phyloP scores from a whole-genome alignment of 139 green algal species.

The Chlamydomonas incerta region DNA sequence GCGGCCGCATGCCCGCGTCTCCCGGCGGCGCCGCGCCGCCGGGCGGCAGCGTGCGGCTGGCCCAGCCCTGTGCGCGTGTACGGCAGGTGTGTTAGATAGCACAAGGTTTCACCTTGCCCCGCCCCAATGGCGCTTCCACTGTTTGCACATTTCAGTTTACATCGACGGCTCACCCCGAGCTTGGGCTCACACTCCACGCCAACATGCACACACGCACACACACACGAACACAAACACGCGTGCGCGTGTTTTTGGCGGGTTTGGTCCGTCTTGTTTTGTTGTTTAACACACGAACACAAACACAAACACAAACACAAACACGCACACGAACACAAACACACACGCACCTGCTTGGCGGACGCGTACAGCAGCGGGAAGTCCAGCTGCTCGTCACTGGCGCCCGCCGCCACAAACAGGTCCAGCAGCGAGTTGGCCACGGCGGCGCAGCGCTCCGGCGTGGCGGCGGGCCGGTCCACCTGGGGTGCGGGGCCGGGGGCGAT shows the following conservation, averaged over 20 bases:
- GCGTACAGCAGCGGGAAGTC: slow-evolving; percentile 91
- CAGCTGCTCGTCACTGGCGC: slow-evolving; percentile 88
- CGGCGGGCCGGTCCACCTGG: slow-evolving; percentile 49
- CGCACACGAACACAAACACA: too few relatives aligned
- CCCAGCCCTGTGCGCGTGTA: slow-evolving; percentile 68
- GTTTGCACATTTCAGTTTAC: too few relatives aligned
- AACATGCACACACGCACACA: too few relatives aligned
- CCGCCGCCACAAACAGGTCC: slow-evolving; percentile 88
- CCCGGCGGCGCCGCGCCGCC: neutral
- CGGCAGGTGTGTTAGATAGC: neutral
- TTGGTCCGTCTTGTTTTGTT: too few relatives aligned
- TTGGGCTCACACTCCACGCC: too few relatives aligned
- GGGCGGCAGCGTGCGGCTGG: slow-evolving; percentile 49
- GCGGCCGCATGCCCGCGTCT: slow-evolving; percentile 68
- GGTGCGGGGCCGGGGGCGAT: neutral
- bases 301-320: too few relatives aligned
- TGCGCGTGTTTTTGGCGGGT: too few relatives aligned
- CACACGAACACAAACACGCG: too few relatives aligned
- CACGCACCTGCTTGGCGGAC: slow-evolving; percentile 74
- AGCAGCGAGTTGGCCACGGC: slow-evolving; percentile 81
- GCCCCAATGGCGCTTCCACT: too few relatives aligned
- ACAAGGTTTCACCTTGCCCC: too few relatives aligned
- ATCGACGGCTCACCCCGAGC: too few relatives aligned
- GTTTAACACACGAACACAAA: too few relatives aligned
- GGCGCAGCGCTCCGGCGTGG: slow-evolving; percentile 70